Conservation (phyloP, 2,329 filamentous ascomycete species). For the Talaromyces sp. region DNA sequence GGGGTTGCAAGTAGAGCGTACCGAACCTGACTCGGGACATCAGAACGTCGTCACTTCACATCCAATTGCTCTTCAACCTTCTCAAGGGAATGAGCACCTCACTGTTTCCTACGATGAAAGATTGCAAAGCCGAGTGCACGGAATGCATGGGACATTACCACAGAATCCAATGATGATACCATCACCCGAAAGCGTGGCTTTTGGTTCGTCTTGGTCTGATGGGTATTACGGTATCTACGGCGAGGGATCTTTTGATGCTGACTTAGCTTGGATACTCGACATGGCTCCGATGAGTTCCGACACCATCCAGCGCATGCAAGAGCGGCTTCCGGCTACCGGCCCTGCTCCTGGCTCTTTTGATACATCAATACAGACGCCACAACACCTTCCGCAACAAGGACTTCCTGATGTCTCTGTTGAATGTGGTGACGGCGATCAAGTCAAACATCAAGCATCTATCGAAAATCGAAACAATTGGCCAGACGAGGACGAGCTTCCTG, state of each 20-base stretch:
- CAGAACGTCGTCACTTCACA: neutral
- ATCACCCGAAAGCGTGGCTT: slow-evolving; percentile 4
- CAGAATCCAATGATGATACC: neutral
- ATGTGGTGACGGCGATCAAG: neutral
- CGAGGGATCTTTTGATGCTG: slow-evolving; percentile 17
- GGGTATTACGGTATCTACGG: slow-evolving; percentile 17
- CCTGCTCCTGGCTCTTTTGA: neutral
- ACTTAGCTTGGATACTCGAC: slow-evolving; percentile 19
- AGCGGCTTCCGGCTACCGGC: neutral
- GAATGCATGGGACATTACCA: neutral
- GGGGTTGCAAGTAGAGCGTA: neutral
- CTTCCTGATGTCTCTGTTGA: neutral
- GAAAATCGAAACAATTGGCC: slow-evolving; percentile 5
- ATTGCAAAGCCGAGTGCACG: neutral
- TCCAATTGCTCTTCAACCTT: neutral
- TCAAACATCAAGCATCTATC: neutral
- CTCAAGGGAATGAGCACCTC: neutral
- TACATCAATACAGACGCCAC: neutral
- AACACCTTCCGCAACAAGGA: neutral
- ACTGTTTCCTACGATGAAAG: neutral
- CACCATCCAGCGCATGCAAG: neutral
- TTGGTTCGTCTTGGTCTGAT: neutral
- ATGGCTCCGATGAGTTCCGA: slow-evolving; percentile 6
- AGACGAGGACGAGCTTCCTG: slow-evolving; percentile 5
- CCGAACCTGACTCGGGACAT: neutral